phyloP scores from a whole-genome alignment of 768 basidiomycete species.

The Bullera alba region DNA sequence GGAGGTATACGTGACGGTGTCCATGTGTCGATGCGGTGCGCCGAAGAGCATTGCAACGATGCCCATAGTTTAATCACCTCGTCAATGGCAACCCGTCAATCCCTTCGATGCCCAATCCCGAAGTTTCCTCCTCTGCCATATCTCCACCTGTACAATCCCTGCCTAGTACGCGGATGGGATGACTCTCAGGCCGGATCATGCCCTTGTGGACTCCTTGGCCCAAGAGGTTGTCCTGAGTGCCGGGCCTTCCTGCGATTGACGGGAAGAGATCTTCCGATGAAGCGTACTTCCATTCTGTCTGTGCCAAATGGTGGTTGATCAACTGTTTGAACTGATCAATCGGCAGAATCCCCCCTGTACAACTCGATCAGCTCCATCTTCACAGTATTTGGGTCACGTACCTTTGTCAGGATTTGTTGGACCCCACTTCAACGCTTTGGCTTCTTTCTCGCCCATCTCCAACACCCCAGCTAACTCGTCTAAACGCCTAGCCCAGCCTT shows the following conservation, averaged over 20 bases:
- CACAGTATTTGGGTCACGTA: not conserved
- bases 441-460: conserved; percentile 31
- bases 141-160: conserved; percentile 15
- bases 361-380: not conserved
- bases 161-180: conserved; percentile 20
- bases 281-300: conserved; percentile 34
- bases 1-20: too few relatives aligned
- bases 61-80: not conserved
- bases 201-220: too few relatives aligned
- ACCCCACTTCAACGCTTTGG: conserved; percentile 29
- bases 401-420: conserved; percentile 9
- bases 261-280: not conserved
- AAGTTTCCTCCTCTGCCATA: not conserved
- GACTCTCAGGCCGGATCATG: conserved; percentile 2
- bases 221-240: not conserved
- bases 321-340: conserved; percentile 19
- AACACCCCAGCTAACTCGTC: conserved; percentile 34
- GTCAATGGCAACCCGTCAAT: not conserved
- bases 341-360: conserved; percentile 2
- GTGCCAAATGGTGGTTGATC: conserved; percentile 23
- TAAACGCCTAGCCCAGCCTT: conserved; percentile 23
- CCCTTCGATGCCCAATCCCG: not conserved
- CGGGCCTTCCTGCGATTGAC: conserved; percentile 2
- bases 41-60: too few relatives aligned
- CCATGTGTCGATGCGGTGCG: too few relatives aligned